phyloP scores from a whole-genome alignment of 2,329 filamentous ascomycete genomes.

The Diaporthe australafricana region DNA sequence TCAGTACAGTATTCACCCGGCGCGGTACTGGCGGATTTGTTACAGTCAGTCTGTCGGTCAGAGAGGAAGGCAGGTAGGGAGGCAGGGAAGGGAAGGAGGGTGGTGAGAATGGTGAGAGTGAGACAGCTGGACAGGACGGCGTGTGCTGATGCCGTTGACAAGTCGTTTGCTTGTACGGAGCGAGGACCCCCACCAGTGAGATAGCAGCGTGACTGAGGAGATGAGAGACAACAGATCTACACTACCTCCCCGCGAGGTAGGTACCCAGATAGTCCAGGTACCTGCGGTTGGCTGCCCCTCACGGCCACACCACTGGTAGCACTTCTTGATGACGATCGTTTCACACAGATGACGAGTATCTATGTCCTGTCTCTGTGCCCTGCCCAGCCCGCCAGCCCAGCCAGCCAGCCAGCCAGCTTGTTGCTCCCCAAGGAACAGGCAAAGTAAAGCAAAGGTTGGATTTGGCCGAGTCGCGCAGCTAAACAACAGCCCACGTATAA shows the following conservation, averaged over 20 bases:
- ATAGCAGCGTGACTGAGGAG: constrained; percentile 22
- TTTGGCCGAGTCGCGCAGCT: constrained; percentile 18
- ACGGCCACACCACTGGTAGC: neutral
- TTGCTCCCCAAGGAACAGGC: neutral
- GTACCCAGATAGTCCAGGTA: constrained; percentile 7
- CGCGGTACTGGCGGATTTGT: constrained; percentile 8
- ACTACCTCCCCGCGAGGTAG: neutral
- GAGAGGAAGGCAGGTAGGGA: constrained; percentile 3
- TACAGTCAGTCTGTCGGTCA: constrained; percentile 6
- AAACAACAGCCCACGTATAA: constrained; percentile 3
- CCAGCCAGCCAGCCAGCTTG: neutral
- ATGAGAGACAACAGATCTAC: constrained; percentile 23
- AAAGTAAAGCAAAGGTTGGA: neutral
- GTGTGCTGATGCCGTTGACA: constrained; percentile 33
- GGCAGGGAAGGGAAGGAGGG: neutral
- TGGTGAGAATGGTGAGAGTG: neutral
- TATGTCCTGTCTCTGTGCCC: neutral
- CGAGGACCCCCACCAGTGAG: constrained; percentile 17
- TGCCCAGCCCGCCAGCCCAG: neutral
- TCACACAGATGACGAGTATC: constrained; percentile 27
- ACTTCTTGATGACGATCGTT: constrained; percentile 22
- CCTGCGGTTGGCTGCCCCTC: constrained; percentile 17
- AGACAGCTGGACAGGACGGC: neutral
- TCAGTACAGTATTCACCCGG: neutral
- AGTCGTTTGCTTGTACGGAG: constrained; percentile 12